A percentile compares a stretch with the other conserved stretches of the same genome.
Conservation (phyloP, 495 filamentous ascomycete genomes). For the Astrothelium subdiscretum region DNA sequence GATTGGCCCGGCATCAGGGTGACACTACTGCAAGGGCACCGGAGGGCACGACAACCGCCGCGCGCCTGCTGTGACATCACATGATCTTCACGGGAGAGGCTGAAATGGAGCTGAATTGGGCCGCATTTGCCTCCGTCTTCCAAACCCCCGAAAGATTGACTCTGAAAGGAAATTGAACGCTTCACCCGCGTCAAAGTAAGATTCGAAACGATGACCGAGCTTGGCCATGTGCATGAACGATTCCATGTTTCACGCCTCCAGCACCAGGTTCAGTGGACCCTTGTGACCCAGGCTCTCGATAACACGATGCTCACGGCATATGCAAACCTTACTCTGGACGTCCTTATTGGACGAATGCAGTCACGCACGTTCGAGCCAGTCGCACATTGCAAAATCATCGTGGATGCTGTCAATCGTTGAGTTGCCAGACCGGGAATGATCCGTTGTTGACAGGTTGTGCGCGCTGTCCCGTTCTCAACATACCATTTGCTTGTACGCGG, state of each 20-base stretch:
- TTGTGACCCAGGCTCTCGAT: not conserved
- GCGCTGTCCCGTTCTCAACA: not conserved
- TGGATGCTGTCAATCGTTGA: not conserved
- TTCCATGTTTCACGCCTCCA: not conserved
- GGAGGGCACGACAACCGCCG: not conserved
- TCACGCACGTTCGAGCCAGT: not conserved
- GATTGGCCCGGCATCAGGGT: not conserved
- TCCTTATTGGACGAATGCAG: not conserved
- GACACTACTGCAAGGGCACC: not conserved
- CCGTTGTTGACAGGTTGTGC: not conserved
- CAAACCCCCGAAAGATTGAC: not conserved
- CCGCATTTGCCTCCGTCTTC: no score
- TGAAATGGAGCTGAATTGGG: not conserved
- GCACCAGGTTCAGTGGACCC: not conserved
- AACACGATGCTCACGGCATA: not conserved
- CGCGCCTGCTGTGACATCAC: conserved; percentile 1
- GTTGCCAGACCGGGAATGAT: not conserved
- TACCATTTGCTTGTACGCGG: not conserved
- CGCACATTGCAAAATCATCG: not conserved
- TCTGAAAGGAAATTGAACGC: not conserved
- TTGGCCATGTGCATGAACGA: not conserved
- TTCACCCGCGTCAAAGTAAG: not conserved
- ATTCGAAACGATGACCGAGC: not conserved
- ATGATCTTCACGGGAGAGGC: not conserved
- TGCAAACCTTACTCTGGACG: not conserved